Percentiles rank a stretch among this genome's conserved stretches.
phyloP scores from a whole-genome alignment of 169 alveolate species.

The Cardiosporidium cionae region DNA sequence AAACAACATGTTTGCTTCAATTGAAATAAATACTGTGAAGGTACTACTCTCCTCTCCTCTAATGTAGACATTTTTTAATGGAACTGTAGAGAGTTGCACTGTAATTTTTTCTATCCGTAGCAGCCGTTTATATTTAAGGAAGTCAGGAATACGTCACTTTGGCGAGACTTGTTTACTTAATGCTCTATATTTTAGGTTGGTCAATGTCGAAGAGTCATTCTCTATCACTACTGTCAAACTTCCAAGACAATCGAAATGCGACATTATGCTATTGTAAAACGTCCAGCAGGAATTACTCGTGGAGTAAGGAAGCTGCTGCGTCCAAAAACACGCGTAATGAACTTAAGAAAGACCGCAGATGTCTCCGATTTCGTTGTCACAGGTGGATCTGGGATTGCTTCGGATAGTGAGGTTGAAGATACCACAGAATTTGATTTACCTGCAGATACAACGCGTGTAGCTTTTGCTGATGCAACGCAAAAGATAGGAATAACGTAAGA shows the following conservation, averaged over 20 bases:
- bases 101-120: too few relatives aligned
- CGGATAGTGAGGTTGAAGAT: constrained; percentile 1
- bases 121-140: too few relatives aligned
- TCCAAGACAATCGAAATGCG: constrained; percentile 13
- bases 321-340: not conserved
- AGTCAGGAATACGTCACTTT: too few relatives aligned
- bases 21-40: too few relatives aligned
- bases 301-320: constrained; percentile 24
- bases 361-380: not conserved
- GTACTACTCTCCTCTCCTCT: too few relatives aligned
- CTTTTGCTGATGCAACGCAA: not conserved
- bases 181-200: constrained; percentile 9
- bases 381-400: constrained; percentile 5
- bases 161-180: too few relatives aligned
- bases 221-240: constrained; percentile 7
- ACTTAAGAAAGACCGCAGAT: not conserved
- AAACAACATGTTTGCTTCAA: too few relatives aligned
- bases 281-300: constrained; percentile 38
- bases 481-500: not conserved
- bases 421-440: not conserved
- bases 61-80: too few relatives aligned
- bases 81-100: too few relatives aligned
- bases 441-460: not conserved
- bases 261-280: constrained; percentile 38
- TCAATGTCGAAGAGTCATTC: constrained; percentile 41